Base-by-base conservation (phyloP, 2,329 filamentous ascomycete species). In the Teratosphaeria nubilosa region DNA sequence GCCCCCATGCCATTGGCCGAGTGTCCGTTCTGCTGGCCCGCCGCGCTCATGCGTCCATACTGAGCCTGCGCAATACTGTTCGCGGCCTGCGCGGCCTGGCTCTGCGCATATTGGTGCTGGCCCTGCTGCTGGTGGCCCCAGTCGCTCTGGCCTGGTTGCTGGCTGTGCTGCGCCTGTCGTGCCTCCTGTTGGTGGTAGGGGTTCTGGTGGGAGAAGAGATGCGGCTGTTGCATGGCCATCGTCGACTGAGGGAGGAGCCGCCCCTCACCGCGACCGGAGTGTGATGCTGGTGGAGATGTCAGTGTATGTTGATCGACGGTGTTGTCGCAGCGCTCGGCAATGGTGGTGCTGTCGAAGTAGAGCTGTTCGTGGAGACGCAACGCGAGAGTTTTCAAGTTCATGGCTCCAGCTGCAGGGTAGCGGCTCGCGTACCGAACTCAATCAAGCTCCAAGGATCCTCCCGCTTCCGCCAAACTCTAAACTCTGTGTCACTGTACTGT, bases 141-240 rank as follows among this genome's bases (percentile, higher is more conserved):
- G 51, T 53, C 27, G 57, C 66, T 70, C 62, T 62, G 67, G 41
- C 57, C 63, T 51, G 66, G 66, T 64, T 72, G 72, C 51, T n/a
- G 51, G 54, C 75, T 74, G 59, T 76, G 74, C 61, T 85, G 82
- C 63, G 31, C 31, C 25, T 54, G 52, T 14, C 41, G 31, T 55
- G 86, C 82, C 83, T 75, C 73, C 62, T 85, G 83, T 62, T 87
- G 84, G 79, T 87, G 85, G 62, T 82, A 83, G 27, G 66, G 79
- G 66, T 80, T 78, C 69, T 81, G 79, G 67, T 85, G 82, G 57
- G 81, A 80, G 71, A 83, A 84, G 70, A 83, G 76, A 76, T 85
- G 59, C 32, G 57, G 37, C 54, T 59, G 53, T 55, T 55, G 60
- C 60, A 62, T 62, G 55, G 41, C 58, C 37, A 54, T 51, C 24